Conservation (phyloP, 306 rosid genomes). For the Mimosa bimucronata region DNA sequence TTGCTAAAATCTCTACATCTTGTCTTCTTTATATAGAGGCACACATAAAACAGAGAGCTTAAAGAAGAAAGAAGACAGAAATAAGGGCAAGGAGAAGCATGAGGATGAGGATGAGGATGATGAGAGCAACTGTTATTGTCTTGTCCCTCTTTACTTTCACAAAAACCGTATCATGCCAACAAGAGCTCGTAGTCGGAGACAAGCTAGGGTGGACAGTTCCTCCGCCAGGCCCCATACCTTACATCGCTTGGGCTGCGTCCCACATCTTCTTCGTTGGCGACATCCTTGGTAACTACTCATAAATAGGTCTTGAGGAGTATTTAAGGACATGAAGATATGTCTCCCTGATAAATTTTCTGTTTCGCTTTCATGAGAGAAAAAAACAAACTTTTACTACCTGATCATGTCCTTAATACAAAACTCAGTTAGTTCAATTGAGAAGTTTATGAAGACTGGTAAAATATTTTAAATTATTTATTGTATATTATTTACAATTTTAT, state of each 20-base stretch:
- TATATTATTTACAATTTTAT: no score
- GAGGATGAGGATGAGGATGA: not conserved
- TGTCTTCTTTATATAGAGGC: not conserved
- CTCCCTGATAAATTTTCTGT: not conserved
- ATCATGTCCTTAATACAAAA: no score
- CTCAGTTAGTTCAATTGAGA: no score
- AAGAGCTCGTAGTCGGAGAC: not conserved
- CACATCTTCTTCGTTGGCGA: constrained; percentile 47
- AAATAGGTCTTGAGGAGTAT: no score
- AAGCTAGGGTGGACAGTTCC: constrained; percentile 55
- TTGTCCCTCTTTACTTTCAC: not conserved
- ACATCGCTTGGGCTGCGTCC: constrained; percentile 40
- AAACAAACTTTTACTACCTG: not conserved
- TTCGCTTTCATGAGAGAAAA: not conserved
- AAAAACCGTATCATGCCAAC: not conserved
- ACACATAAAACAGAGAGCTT: not conserved
- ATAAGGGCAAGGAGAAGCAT: constrained; percentile 8
- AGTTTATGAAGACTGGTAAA: no score
- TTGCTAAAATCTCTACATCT: not conserved
- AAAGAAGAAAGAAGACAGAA: not conserved
- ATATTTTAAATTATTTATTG: no score
- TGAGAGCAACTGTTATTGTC: not conserved
- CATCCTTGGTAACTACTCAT: constrained; percentile 40
- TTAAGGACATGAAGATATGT: no score
- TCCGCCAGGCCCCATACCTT: constrained; percentile 33